A percentile compares a stretch with the other conserved stretches of the same genome.
phyloP scores from a whole-genome alignment of 2,329 filamentous ascomycete genomes.

The Hypoxylon sp. region DNA sequence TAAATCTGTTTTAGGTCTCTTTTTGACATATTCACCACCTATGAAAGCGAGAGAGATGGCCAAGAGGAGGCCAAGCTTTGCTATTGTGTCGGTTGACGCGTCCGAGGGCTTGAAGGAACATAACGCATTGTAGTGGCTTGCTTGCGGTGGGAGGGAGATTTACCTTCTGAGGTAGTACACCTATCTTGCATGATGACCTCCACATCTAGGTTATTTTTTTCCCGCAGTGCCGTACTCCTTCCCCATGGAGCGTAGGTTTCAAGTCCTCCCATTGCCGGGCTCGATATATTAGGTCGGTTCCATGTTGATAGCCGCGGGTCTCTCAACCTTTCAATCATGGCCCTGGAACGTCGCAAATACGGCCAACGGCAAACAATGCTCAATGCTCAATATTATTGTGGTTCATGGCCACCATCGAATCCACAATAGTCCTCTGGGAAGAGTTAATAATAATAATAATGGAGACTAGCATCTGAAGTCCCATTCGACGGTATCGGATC shows the following conservation, averaged over 20 bases:
- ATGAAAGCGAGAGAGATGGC: constrained; percentile 12
- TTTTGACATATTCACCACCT: constrained; percentile 8
- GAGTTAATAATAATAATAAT: constrained; percentile 29
- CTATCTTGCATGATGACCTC: constrained; percentile 42
- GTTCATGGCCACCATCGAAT: constrained; percentile 25
- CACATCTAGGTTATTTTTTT: constrained; percentile 31
- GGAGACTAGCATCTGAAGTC: constrained; percentile 20
- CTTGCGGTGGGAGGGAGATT: constrained; percentile 30
- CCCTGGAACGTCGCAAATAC: constrained; percentile 30
- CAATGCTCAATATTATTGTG: constrained; percentile 18
- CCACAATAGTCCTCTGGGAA: constrained; percentile 29
- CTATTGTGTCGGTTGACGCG: constrained; percentile 37
- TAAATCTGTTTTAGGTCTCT: constrained; percentile 19
- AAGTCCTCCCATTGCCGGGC: constrained; percentile 41
- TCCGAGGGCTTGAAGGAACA: constrained; percentile 17
- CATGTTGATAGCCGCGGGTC: constrained; percentile 37
- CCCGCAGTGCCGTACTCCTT: constrained; percentile 41
- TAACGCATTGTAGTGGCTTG: constrained; percentile 24
- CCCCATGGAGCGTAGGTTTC: constrained; percentile 46
- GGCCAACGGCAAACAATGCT: constrained; percentile 27
- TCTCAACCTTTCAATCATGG: constrained; percentile 18
- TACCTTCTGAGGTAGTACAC: constrained; percentile 29
- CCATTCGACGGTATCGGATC: constrained; percentile 39
- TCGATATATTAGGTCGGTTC: constrained; percentile 38
- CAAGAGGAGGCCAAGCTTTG: constrained; percentile 38